Evolutionary conservation across 345 rosid genomes (phyloP), one percentile per base, ranked within the genome.

Genomic region (Isatis tinctoria): DNA sequence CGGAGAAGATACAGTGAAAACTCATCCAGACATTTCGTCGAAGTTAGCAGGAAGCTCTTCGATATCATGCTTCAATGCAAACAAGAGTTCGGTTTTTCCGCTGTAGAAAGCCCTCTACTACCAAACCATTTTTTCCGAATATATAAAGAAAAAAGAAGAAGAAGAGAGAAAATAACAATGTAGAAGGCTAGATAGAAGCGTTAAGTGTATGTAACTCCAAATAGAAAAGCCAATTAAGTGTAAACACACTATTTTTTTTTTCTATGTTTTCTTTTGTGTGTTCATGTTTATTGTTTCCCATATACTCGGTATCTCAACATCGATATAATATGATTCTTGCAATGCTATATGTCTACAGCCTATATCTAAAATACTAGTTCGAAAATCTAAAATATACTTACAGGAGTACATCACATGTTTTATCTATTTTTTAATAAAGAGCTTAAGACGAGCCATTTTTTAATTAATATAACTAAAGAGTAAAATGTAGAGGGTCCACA

Each of bases 61-160:
- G 7, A 40, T 74, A 0, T 47, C 76, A 45, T 56, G 61, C 4
- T 70, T 76, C 28, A 70, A 58, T 30, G 56, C 49, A 37, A 70
- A 36, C 75, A 76, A 69, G 51, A 70, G 71, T 64, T 70, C 66
- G 16, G 41, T 76, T 26, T 76, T 76, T 47, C 71, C 71, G 11
- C 16, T 76, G 60, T 63, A 63, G 62, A 63, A 33, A 56, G 33
- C 16, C 7, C 6, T 58, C 43, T 49, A 6, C 16, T 37, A 30
- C 56, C 2, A 8, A n/a, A 67, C 62, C 44, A 59, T 28, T 67
- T 60, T 28, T 14, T 22, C 1, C 2, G 8, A 39, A 10, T 26
- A 4, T 11, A 17, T 8, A 27, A 17, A 47, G 18, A 27, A 16
- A 45, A 30, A 27, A 16, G 8, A n/a, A n/a, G n/a, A n/a, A n/a